Percentiles rank a stretch among this genome's conserved stretches.
Conservation (phyloP, 352 stramenopile species). For the Detonula confervacea region DNA sequence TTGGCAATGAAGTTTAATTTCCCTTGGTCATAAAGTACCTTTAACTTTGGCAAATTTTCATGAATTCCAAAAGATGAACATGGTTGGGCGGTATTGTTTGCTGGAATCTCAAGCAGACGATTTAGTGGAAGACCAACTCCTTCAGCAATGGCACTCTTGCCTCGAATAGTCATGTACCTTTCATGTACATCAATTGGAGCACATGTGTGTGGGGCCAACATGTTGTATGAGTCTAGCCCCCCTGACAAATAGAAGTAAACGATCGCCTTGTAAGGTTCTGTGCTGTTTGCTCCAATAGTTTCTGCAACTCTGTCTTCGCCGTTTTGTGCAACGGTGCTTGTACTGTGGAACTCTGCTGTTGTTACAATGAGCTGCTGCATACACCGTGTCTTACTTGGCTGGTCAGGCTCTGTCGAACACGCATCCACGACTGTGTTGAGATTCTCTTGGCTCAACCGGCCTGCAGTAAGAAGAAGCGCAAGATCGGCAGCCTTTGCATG, state of each 20-base stretch:
- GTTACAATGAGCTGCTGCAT: slow-evolving; percentile 65
- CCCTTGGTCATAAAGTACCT: slow-evolving; percentile 65
- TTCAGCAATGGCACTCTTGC: slow-evolving; percentile 31
- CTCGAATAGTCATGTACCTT: slow-evolving; percentile 39
- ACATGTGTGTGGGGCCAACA: slow-evolving; percentile 74
- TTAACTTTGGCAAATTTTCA: slow-evolving; percentile 54
- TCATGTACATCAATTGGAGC: slow-evolving; percentile 49
- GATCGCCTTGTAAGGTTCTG: slow-evolving; percentile 70
- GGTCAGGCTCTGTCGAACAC: slow-evolving; percentile 40
- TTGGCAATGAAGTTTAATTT: slow-evolving; percentile 75
- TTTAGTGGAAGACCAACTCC: slow-evolving; percentile 38
- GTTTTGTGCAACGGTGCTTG: slow-evolving; percentile 41
- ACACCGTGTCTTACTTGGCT: slow-evolving; percentile 33
- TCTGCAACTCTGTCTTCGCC: slow-evolving; percentile 23
- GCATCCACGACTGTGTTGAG: slow-evolving; percentile 38
- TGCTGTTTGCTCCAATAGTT: not conserved
- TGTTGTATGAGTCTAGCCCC: slow-evolving; percentile 74
- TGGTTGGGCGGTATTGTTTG: slow-evolving; percentile 49
- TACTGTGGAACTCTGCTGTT: slow-evolving; percentile 74
- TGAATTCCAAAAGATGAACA: slow-evolving; percentile 75
- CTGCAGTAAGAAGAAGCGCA: slow-evolving; percentile 64
- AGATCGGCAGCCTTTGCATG: slow-evolving; percentile 53
- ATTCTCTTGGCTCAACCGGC: slow-evolving; percentile 58
- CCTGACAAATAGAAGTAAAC: slow-evolving; percentile 75
- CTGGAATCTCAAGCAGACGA: slow-evolving; percentile 31